A percentile compares a stretch with the other conserved stretches of the same genome.
These are phyloP conservation scores for Botryosphaeria dothidea DNA, from an alignment of 2,329 filamentous ascomycete genomes.

Conservation along the genomic window DNA sequence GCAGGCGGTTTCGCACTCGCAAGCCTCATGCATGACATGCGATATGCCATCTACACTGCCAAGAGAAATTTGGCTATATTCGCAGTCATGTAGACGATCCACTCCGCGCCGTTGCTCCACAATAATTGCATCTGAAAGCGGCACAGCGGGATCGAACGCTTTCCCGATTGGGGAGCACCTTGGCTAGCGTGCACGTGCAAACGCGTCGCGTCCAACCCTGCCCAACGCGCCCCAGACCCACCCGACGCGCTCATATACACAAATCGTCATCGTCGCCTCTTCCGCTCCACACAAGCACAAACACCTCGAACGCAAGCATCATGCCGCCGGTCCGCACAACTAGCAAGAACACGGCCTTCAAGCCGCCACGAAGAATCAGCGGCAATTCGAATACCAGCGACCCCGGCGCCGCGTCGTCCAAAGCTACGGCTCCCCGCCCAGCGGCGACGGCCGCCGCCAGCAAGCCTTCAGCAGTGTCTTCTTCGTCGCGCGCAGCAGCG, in stretches of 20 bases:
- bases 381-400: background rate
- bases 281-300: background rate
- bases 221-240: background rate
- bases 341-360: constrained; percentile 29
- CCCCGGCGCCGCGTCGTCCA: background rate
- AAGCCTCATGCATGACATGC: background rate
- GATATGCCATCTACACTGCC: background rate
- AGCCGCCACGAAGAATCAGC: constrained; percentile 34
- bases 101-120: constrained; percentile 2
- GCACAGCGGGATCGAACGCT: background rate
- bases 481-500: constrained; percentile 26
- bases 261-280: background rate
- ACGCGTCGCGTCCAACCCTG: no score
- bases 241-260: background rate
- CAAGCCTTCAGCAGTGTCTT: constrained; percentile 20
- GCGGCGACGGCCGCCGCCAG: constrained; percentile 25
- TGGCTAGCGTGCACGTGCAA: background rate
- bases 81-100: background rate
- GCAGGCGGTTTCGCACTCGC: background rate
- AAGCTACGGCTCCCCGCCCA: constrained; percentile 28
- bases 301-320: background rate
- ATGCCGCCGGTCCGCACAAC: constrained; percentile 12
- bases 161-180: background rate
- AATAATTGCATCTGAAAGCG: background rate
- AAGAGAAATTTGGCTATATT: background rate